Evolutionary conservation across 1,284 basidiomycete species (phyloP), one percentile per base, ranked within the genome.

Genomic region (Cryptococcus deneoformans): DNA sequence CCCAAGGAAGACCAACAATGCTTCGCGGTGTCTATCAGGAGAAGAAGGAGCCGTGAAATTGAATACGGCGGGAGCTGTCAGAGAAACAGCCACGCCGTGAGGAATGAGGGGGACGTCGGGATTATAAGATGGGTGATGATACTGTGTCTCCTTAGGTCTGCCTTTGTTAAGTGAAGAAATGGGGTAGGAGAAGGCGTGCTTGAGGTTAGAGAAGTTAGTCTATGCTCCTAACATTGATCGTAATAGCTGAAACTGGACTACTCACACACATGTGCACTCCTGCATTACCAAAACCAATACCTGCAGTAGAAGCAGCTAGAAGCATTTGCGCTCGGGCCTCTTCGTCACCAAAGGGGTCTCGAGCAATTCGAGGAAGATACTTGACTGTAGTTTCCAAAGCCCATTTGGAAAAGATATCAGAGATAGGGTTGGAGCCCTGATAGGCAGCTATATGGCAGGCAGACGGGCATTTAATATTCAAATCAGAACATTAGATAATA

Each of bases 321-420:
- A 97, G 85, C 92, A 98, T 97, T 77, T 95, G 89, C 10, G 84
- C 82, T 66, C 91, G 85, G 12, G 94, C 92, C 72, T 96, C 90
- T 46, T 82, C 79, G 74, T 97, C 90, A 56, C 85, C 70, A 37
- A 68, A 82, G 7, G 81, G 83, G 71, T 96, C 86, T 72, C 86
- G 87, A 2, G 89, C 87, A 43, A 98, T 86, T 34, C 90, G 84
- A 16, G 94, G 95, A 24, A 98, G 84, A 72, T 92, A 88, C 76
- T 92, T 87, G 61, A 97, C 87, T 0, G 92, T 92, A 37, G 92
- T 90, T 72, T 87, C 85, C 58, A 98, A 80, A 4, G 95, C 94
- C 94, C 94, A 98, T 62, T 89, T 82, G 6, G 92, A 93, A 79
- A 98, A 98, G 54, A 98, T 91, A 73, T 98, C 94, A 5, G 92